Evolutionary conservation across 2,329 filamentous ascomycete genomes (phyloP).

Genomic region (Trichoderma citrinoviride): DNA sequence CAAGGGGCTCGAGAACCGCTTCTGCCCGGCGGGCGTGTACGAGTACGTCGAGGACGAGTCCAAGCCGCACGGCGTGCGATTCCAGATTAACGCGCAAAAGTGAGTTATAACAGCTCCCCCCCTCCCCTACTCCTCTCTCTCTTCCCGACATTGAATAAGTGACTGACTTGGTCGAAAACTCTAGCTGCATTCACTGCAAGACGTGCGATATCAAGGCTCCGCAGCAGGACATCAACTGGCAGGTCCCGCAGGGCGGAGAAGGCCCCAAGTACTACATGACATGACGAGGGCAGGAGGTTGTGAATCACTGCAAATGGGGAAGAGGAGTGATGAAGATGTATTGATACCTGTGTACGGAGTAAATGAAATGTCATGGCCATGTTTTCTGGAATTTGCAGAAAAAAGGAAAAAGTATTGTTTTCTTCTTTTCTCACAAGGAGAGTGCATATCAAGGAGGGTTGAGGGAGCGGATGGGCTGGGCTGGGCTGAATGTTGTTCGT

Average conservation of each 20-base stretch:
- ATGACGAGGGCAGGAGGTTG: constrained; percentile 30
- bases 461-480: no score
- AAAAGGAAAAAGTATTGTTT: not conserved
- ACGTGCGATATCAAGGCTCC: constrained; percentile 99
- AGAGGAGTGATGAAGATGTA: not conserved
- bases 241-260: constrained; percentile 88
- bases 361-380: not conserved
- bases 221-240: constrained; percentile 95
- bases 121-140: not conserved
- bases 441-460: no score
- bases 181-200: constrained; percentile 97
- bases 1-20: constrained; percentile 91
- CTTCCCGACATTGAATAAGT: not conserved
- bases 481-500: no score
- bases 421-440: no score
- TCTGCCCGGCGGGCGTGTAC: constrained; percentile 96
- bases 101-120: constrained; percentile 51
- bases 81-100: constrained; percentile 98
- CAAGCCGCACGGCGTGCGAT: constrained; percentile 84
- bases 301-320: no score
- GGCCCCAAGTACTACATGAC: constrained; percentile 71
- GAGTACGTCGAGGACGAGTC: constrained; percentile 93
- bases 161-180: not conserved
- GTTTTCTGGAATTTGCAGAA: no score
- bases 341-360: constrained; percentile 1